Evolutionary conservation across 2,329 filamentous ascomycete species (phyloP).

Genomic region (Colletotrichum viniferum): DNA sequence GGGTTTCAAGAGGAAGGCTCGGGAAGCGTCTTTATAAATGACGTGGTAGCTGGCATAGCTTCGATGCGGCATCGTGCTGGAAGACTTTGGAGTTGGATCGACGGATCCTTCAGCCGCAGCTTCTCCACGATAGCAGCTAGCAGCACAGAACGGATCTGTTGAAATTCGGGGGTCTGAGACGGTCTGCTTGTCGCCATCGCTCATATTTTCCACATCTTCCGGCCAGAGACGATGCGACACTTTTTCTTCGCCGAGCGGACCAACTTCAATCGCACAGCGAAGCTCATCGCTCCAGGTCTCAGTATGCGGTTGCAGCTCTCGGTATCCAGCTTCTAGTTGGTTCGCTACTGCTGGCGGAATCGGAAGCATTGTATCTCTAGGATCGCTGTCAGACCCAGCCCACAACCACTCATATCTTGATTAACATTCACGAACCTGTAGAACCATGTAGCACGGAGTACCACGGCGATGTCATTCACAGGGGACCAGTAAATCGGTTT

Average conservation of each 20-base stretch:
- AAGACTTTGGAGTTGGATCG: slow-evolving; percentile 35
- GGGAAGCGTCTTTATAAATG: slow-evolving; percentile 78
- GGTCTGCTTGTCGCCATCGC: slow-evolving; percentile 34
- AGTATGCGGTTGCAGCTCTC: slow-evolving; percentile 85
- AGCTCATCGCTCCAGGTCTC: slow-evolving; percentile 93
- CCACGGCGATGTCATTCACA: slow-evolving; percentile 83
- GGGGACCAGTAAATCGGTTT: slow-evolving; percentile 98
- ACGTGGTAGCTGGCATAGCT: slow-evolving; percentile 80
- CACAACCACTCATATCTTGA: neutral
- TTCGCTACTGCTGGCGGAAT: slow-evolving; percentile 87
- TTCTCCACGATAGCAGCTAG: slow-evolving; percentile 63
- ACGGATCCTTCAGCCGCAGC: slow-evolving; percentile 59
- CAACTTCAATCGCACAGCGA: slow-evolving; percentile 87
- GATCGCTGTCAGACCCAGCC: neutral
- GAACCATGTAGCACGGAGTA: slow-evolving; percentile 93
- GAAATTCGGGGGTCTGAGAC: slow-evolving; percentile 40
- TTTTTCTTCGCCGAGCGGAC: slow-evolving; percentile 89
- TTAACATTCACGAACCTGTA: slow-evolving; percentile 63
- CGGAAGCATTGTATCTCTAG: slow-evolving; percentile 83
- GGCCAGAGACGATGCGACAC: slow-evolving; percentile 86
- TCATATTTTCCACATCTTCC: slow-evolving; percentile 45
- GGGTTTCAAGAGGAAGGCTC: slow-evolving; percentile 86
- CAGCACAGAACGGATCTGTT: slow-evolving; percentile 62
- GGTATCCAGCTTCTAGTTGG: slow-evolving; percentile 88
- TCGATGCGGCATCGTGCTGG: slow-evolving; percentile 47